Conservation (phyloP, 345 rosid species). For the Rhodomyrtus tomentosa region DNA sequence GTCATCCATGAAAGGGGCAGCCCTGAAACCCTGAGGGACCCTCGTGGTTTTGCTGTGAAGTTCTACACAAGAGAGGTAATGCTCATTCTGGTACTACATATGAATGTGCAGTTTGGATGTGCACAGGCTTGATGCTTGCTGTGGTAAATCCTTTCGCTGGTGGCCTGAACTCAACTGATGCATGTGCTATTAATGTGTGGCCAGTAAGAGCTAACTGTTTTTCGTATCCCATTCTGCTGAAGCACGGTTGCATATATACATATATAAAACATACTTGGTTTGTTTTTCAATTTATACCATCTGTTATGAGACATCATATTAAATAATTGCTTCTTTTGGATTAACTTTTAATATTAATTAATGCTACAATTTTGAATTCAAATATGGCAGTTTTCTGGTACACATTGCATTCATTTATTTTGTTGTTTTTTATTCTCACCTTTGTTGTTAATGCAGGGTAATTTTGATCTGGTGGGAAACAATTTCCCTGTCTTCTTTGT, state of each 20-base stretch:
- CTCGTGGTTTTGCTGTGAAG: conserved; percentile 16
- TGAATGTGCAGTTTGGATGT: background rate
- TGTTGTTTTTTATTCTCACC: background rate
- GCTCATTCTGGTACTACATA: background rate
- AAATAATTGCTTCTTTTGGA: background rate
- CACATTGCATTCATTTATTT: background rate
- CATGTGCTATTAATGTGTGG: background rate
- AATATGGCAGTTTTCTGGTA: background rate
- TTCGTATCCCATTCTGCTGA: background rate
- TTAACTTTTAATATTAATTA: background rate
- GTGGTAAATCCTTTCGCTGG: background rate
- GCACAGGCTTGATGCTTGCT: background rate
- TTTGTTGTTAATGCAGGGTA: conserved; percentile 43
- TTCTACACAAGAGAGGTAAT: conserved; percentile 13
- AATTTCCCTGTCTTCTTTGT: conserved; percentile 93
- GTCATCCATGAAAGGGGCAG: conserved; percentile 17
- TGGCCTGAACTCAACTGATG: background rate
- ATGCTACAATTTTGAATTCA: background rate
- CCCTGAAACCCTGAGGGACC: conserved; percentile 15
- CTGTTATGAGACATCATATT: background rate
- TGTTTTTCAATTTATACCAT: background rate
- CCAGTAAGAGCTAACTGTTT: background rate
- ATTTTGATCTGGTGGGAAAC: conserved; percentile 98
- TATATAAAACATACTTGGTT: background rate
- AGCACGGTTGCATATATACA: background rate